Evolutionary conservation across 1,284 basidiomycete species (phyloP).

Genomic region (Ceratobasidium sp.): DNA sequence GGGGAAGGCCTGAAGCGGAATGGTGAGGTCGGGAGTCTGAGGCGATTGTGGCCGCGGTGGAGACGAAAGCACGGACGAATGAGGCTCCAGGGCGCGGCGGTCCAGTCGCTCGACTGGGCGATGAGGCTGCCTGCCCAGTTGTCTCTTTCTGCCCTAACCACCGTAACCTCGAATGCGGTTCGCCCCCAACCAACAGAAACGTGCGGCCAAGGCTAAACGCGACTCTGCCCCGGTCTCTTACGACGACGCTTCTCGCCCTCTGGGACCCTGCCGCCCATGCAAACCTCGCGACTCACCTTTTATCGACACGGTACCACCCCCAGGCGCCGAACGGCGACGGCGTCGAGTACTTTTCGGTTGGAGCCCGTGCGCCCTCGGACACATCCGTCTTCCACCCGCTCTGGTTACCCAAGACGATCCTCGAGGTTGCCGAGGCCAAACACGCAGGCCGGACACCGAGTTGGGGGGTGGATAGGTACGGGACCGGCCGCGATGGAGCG

Average conservation of each 20-base stretch:
- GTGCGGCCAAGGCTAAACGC: conserved; percentile 49
- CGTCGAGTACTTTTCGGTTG: conserved; percentile 93
- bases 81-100: background rate
- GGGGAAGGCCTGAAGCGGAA: conserved; percentile 60
- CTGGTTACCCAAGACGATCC: conserved; percentile 94
- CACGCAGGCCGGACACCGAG: conserved; percentile 23
- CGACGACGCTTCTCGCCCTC: conserved; percentile 87
- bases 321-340: conserved; percentile 81
- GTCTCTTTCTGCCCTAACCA: background rate
- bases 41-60: conserved; percentile 27
- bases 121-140: conserved; percentile 10
- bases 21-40: background rate
- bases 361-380: conserved; percentile 72
- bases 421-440: conserved; percentile 78
- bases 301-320: conserved; percentile 91
- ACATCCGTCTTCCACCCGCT: conserved; percentile 92
- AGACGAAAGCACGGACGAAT: background rate
- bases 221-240: conserved; percentile 81
- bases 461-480: conserved; percentile 12
- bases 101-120: background rate
- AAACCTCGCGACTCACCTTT: conserved; percentile 89
- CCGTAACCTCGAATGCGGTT: background rate
- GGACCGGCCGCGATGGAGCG: conserved; percentile 54
- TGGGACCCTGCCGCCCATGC: conserved; percentile 98
- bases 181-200: background rate